A percentile compares a stretch with the other conserved stretches of the same genome.
These are phyloP conservation scores for Linnemannia schmuckeri DNA, from an alignment of 192 early-diverging fungal species.

Conservation along the genomic window DNA sequence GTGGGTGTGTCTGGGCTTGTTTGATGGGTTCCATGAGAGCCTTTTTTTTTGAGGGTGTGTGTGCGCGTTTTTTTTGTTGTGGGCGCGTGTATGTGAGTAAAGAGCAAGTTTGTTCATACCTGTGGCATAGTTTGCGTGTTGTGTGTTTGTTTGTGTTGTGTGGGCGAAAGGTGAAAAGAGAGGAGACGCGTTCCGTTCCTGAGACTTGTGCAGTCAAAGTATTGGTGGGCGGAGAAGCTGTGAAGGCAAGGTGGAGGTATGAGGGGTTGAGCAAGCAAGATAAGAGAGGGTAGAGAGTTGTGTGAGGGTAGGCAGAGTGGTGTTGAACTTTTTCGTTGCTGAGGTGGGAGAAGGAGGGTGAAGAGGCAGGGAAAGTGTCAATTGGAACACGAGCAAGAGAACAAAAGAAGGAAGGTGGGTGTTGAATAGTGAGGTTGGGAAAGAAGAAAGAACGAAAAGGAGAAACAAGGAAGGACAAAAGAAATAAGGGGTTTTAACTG, in stretches of 20 bases:
- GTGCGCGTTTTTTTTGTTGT: not conserved
- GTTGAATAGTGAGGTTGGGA: not conserved
- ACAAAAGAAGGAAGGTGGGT: not conserved
- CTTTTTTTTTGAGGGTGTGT: not conserved
- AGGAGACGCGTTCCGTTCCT: too few species aligned
- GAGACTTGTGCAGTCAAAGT: too few species aligned
- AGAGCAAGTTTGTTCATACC: slow-evolving; percentile 6
- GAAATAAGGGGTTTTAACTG: not conserved
- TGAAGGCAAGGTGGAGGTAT: not conserved
- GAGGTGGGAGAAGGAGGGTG: not conserved
- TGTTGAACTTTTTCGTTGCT: not conserved
- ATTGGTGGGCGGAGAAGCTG: too few species aligned
- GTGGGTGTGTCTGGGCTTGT: not conserved
- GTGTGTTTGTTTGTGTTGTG: not conserved
- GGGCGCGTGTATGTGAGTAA: not conserved
- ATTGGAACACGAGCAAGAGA: not conserved
- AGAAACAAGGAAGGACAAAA: not conserved
- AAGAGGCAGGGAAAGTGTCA: not conserved
- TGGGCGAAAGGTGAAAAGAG: too few species aligned
- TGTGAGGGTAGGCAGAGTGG: not conserved
- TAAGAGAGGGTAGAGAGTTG: not conserved
- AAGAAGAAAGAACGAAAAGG: not conserved
- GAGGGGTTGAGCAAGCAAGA: not conserved
- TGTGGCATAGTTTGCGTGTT: slow-evolving; percentile 22
- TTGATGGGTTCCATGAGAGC: not conserved